Percentiles rank a stretch among this genome's conserved stretches.
Evolutionary conservation across 495 filamentous ascomycete genomes (phyloP).

Genomic region (Cudoniella acicularis): DNA sequence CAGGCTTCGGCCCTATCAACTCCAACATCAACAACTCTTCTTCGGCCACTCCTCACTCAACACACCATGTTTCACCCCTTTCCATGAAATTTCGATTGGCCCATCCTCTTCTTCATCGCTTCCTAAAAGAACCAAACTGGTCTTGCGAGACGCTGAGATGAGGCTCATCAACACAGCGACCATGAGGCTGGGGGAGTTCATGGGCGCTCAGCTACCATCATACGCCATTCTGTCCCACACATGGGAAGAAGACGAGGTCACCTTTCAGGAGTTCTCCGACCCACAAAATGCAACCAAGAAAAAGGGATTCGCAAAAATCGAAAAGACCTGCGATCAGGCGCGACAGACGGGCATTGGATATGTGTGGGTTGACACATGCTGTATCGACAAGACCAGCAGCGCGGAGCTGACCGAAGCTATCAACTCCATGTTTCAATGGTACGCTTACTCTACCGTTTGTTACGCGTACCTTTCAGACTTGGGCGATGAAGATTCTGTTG

Average conservation of each 20-base stretch:
- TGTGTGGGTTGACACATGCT: slow-evolving; percentile 43
- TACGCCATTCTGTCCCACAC: slow-evolving; percentile 20
- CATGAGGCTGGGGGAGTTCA: background rate
- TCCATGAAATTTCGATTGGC: too few species aligned
- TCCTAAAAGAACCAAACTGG: too few species aligned
- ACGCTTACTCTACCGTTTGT: slow-evolving; percentile 16
- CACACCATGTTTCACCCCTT: too few species aligned
- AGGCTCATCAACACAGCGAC: too few species aligned
- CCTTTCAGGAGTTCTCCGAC: slow-evolving; percentile 13
- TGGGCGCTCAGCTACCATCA: slow-evolving; percentile 7
- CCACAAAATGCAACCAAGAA: slow-evolving; percentile 1
- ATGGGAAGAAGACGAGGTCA: slow-evolving; percentile 8
- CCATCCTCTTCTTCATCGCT: too few species aligned
- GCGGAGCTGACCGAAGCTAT: slow-evolving; percentile 39
- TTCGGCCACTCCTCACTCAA: too few species aligned
- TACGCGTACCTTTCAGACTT: slow-evolving; percentile 13
- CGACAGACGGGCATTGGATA: slow-evolving; percentile 20
- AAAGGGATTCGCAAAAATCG: slow-evolving; percentile 24
- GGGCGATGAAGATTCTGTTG: too few species aligned
- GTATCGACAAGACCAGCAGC: slow-evolving; percentile 27
- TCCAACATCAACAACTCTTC: too few species aligned
- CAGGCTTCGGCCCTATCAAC: too few species aligned
- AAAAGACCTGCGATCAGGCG: slow-evolving; percentile 20
- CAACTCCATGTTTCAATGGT: slow-evolving; percentile 35
- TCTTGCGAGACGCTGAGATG: too few species aligned